Conservation (phyloP, 306 rosid genomes). For the Malus sieversii region DNA sequence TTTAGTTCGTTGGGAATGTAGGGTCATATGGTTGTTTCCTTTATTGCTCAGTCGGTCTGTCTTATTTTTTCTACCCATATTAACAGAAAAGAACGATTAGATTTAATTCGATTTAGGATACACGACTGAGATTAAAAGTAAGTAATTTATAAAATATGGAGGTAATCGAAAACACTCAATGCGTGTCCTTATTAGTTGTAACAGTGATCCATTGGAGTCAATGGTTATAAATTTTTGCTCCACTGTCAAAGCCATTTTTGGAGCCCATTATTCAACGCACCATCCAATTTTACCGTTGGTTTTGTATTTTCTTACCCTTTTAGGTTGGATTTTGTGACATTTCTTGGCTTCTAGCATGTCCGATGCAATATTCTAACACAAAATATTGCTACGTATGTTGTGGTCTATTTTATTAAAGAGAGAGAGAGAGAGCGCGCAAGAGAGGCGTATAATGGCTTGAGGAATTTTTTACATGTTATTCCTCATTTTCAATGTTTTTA, state of each 20-base stretch:
- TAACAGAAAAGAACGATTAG: background rate
- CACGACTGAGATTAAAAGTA: background rate
- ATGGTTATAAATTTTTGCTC: background rate
- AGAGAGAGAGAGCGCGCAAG: accelerated
- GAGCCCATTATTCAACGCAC: too few species aligned
- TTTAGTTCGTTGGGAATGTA: constrained; percentile 22
- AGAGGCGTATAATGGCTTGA: accelerated
- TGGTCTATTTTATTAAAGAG: background rate
- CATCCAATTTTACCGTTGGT: too few species aligned
- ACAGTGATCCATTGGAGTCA: background rate
- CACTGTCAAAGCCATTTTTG: too few species aligned
- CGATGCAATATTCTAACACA: background rate
- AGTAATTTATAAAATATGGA: background rate
- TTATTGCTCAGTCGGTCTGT: background rate
- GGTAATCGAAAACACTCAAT: background rate
- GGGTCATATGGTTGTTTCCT: constrained; percentile 10
- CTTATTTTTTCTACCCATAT: background rate
- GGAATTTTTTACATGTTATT: too few species aligned
- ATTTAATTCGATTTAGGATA: background rate
- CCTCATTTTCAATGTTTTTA: accelerated
- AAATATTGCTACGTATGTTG: background rate
- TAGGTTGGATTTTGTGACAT: background rate
- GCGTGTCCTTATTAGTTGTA: background rate
- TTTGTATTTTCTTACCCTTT: background rate
- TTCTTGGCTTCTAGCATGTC: background rate